Base-by-base conservation (phyloP, 805 yeast genomes). In the Saturnispora diversa region DNA sequence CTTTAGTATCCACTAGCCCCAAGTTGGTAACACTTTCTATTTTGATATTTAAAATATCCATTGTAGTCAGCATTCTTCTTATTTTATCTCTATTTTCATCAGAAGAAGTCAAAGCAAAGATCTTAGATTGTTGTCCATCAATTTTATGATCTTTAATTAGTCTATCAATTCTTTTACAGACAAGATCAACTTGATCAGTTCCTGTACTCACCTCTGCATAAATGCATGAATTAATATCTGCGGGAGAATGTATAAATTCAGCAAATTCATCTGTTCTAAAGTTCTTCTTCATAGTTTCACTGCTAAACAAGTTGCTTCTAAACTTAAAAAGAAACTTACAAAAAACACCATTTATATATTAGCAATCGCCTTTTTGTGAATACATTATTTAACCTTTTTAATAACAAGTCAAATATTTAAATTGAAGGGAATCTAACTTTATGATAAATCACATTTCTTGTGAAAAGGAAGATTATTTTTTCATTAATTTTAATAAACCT, bases 61-160 rank as follows among this genome's bases (percentile, higher is more conserved):
- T 24, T 9, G 10, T 8, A 3, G 12, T n/a, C 20, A 37, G 23
- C 23, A 10, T 10, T 11, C 23, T 24, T 13, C 6, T 22, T 12
- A 37, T 8, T 9, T 7, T 3, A 6, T 23, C 16, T 9, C 11
- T 16, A 15, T 17, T 6, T 11, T 19, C 31, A 4, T 37, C 25
- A 10, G 40, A 37, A 8, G 40, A 37, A 23, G 35, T 24, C 3
- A 37, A 3, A n/a, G 31, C 22, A 15, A 37, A 19, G 2, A 31
- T 15, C 4, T 23, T 15, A 7, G 13, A 8, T 17, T 19, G 22
- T 5, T 31, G 20, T 4, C 16, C 19, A 9, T 25, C 31, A 24
- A 31, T 16, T 21, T 13, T 31, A 6, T 29, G 13, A 26, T 37
- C 40, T 6, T 8, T 24, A 7, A 19, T 9, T 7, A 37, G 5